A percentile compares a stretch with the other conserved stretches of the same genome.
Evolutionary conservation across 2,329 filamentous ascomycete genomes (phyloP).

Genomic region (Cytospora piceicola): DNA sequence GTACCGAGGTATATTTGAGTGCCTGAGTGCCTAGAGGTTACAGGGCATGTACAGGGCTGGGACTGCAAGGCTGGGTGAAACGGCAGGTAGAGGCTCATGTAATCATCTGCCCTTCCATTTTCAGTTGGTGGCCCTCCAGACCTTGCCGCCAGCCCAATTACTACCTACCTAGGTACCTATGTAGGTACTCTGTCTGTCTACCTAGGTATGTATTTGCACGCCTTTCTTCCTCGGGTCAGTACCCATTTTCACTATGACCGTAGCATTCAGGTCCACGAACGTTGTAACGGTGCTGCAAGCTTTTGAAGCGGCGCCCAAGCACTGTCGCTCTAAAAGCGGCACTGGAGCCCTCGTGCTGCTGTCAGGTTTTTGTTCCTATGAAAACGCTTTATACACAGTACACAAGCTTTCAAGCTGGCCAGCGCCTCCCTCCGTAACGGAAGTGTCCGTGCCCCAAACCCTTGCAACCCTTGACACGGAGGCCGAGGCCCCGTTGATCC

Average conservation of each 20-base stretch:
- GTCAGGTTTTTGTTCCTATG: no score
- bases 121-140: no score
- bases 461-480: no score
- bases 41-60: not conserved
- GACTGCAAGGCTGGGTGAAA: not conserved
- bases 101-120: not conserved
- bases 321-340: not conserved
- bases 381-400: no score
- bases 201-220: not conserved
- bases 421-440: no score
- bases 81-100: not conserved
- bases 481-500: no score
- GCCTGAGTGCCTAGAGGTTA: not conserved
- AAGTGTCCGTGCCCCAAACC: no score
- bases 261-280: constrained; percentile 15
- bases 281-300: constrained; percentile 1
- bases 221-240: constrained; percentile 7
- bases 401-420: no score
- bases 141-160: not conserved
- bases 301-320: constrained; percentile 5
- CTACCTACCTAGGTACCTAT: not conserved
- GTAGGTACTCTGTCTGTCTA: not conserved
- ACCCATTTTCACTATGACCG: constrained; percentile 5
- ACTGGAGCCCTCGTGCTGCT: no score
- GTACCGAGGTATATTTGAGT: not conserved